Base-by-base conservation (phyloP, 495 filamentous ascomycete species). In the Astrocystis sublimbata region DNA sequence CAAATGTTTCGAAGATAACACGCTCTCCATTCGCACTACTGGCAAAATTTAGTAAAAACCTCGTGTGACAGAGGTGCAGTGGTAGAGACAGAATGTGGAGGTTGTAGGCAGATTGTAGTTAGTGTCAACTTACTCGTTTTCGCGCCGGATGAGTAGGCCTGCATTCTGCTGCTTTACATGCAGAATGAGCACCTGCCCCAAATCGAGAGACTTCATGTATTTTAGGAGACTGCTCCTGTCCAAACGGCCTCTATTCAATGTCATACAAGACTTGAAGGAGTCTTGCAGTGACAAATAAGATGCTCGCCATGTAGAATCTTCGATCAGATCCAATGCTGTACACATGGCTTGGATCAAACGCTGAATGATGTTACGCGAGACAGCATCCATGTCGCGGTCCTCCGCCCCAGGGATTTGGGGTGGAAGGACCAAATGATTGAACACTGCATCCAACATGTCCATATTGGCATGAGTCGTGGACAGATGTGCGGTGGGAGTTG, bases 121-220 rank as follows among this genome's bases (percentile, higher is more conserved):
- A 6, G 8, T 2, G 13, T 7, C 6, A 2, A 78, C 82, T 76
- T 64, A 83, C 81, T 52, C 13, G 3, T 31, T 35, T 12, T 74
- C 67, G 6, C 71, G 68, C 40, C 78, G 76, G 30, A 88, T 71
- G 5, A 86, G 63, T 12, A 87, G 54, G 10, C 75, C 83, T 3
- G 85, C 81, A 76, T 87, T 88, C 62, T 87, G 85, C 46, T 78
- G 74, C 4, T 67, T 60, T 21, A 88, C 65, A 67, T 84, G 68
- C 6, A 86, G 43, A 15, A 84, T 76, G 15, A 87, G 62, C 15
- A 71, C 60, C 43, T 68, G 60, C 15, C 69, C 55, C 1, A 59
- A 55, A 13, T 75, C 49, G 4, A 84, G 65, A 0, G 60, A 46
- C 1, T 61, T 19, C 8, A 85, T 67, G n/a, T 70, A 70, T 17